Conservation (phyloP, 176 grass and related monocot species). For the Lolium rigidum region DNA sequence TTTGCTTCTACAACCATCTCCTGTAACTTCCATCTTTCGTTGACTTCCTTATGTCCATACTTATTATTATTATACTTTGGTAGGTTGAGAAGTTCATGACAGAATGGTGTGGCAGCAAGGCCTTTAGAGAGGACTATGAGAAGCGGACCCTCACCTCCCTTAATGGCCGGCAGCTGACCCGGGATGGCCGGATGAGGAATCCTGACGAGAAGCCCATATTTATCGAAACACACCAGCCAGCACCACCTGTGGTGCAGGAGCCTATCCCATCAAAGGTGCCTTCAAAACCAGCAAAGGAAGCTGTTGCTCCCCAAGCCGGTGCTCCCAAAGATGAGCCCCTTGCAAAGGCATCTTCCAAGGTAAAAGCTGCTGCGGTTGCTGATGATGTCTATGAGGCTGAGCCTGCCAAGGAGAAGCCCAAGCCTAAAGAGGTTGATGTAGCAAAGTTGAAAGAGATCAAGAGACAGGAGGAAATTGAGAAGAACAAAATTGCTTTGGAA, state of each 20-base stretch:
- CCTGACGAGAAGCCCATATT: conserved; percentile 87
- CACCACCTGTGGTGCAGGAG: conserved; percentile 47
- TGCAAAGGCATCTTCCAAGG: conserved; percentile 52
- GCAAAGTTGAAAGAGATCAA: conserved; percentile 88
- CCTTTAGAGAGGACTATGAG: conserved; percentile 92
- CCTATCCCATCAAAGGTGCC: conserved; percentile 49
- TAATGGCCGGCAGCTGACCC: conserved; percentile 63
- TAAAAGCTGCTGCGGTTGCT: conserved; percentile 47
- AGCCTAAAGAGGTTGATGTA: conserved; percentile 61
- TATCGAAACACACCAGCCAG: conserved; percentile 45
- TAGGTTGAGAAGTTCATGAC: conserved; percentile 85
- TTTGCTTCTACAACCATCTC: conserved; percentile 35
- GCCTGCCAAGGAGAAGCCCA: conserved; percentile 61
- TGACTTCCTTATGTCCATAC: conserved; percentile 15
- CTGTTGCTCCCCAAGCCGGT: conserved; percentile 41
- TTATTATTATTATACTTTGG: conserved; percentile 32
- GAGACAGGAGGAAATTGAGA: conserved; percentile 91
- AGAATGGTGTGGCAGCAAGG: conserved; percentile 70
- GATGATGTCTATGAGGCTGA: conserved; percentile 51
- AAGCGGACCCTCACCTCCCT: conserved; percentile 80
- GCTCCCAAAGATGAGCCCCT: conserved; percentile 49
- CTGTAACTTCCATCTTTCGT: neutral
- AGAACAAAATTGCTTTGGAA: conserved; percentile 82
- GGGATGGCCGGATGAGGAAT: conserved; percentile 93
- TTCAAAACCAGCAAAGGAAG: conserved; percentile 56